phyloP scores from a whole-genome alignment of 495 filamentous ascomycete species.

The Neurospora sp. region DNA sequence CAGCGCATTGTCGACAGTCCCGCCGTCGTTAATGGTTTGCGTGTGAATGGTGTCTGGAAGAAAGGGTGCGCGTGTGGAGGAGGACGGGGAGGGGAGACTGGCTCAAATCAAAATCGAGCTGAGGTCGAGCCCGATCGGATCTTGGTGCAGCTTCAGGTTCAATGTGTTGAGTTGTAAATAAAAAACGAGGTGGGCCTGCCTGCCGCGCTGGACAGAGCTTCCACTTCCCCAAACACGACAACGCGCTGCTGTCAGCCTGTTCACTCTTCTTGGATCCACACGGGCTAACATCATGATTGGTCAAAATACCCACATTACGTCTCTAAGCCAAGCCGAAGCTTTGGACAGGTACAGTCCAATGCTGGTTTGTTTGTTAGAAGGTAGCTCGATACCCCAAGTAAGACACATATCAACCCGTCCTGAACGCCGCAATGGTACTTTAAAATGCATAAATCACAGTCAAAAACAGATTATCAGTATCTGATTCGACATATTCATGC shows the following conservation, averaged over 20 bases:
- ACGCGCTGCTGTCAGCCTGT: not conserved
- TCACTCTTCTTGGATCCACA: not conserved
- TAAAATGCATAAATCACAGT: too few relatives aligned
- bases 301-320: not conserved
- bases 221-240: not conserved
- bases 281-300: not conserved
- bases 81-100: not conserved
- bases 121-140: not conserved
- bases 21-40: not conserved
- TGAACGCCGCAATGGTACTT: too few relatives aligned
- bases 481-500: too few relatives aligned
- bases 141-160: not conserved
- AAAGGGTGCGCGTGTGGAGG: not conserved
- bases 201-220: not conserved
- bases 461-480: too few relatives aligned
- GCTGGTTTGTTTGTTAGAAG: too few relatives aligned
- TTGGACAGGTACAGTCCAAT: not conserved
- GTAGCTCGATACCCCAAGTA: too few relatives aligned
- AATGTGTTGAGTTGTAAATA: slow-evolving; percentile 1
- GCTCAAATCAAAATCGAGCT: not conserved
- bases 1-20: slow-evolving; percentile 24
- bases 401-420: too few relatives aligned
- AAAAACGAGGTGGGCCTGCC: not conserved
- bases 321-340: not conserved
- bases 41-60: not conserved